A percentile compares a stretch with the other conserved stretches of the same genome.
phyloP scores from a whole-genome alignment of 75 land plant species.

The Pinus tabuliformis region DNA sequence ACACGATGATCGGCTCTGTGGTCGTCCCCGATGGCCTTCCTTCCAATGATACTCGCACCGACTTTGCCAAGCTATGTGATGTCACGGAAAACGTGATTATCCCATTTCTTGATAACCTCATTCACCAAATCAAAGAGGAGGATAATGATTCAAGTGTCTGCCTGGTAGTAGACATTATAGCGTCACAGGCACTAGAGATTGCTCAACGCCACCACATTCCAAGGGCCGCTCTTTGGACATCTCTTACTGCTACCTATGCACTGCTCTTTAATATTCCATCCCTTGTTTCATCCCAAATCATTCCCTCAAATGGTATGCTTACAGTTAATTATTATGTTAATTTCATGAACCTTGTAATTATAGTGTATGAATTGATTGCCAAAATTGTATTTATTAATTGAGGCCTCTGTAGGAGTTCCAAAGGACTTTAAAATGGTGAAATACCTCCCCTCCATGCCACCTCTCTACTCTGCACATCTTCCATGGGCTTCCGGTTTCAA shows the following conservation, averaged over 20 bases:
- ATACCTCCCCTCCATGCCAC: slow-evolving; percentile 2
- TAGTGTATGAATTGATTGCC: no score
- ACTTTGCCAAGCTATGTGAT: not conserved
- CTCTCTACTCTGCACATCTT: not conserved
- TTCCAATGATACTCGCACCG: not conserved
- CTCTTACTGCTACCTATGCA: slow-evolving; percentile 2
- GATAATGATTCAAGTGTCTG: not conserved
- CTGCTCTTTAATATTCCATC: not conserved
- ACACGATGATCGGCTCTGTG: not conserved
- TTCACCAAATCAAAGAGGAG: not conserved
- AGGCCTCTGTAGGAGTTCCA: not conserved
- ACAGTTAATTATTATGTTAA: no score
- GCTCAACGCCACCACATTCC: not conserved
- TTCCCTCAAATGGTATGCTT: not conserved
- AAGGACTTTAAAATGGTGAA: not conserved
- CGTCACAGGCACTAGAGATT: not conserved
- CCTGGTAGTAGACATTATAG: not conserved
- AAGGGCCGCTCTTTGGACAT: not conserved
- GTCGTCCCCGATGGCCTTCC: not conserved
- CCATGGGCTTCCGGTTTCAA: not conserved
- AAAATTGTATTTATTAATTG: no score
- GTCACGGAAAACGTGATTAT: not conserved
- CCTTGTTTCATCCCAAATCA: not conserved
- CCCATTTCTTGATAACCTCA: not conserved
- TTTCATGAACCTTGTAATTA: no score